Percentiles rank a stretch among this genome's conserved stretches.
phyloP scores from a whole-genome alignment of 768 basidiomycete species.

The Suillus spraguei region DNA sequence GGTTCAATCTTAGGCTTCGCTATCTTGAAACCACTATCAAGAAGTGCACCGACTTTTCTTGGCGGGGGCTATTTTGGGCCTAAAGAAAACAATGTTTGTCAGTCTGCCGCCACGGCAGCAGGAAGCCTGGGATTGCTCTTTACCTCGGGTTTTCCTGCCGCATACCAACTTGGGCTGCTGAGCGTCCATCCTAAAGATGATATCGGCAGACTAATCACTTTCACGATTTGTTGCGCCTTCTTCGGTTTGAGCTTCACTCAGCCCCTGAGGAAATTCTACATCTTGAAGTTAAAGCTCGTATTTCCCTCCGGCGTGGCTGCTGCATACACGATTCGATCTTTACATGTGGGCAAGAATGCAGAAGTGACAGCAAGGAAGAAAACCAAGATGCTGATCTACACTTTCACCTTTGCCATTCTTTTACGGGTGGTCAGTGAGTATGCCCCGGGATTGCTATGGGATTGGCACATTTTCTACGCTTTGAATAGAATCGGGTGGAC shows the following conservation, averaged over 20 bases:
- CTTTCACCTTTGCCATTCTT: slow-evolving; percentile 49
- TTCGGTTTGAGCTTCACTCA: slow-evolving; percentile 70
- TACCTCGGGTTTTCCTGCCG: slow-evolving; percentile 58
- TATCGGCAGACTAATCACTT: slow-evolving; percentile 54
- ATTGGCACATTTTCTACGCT: slow-evolving; percentile 68
- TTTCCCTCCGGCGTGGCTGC: slow-evolving; percentile 68
- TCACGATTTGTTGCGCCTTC: slow-evolving; percentile 54
- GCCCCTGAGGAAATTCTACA: slow-evolving; percentile 61
- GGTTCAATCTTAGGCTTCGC: slow-evolving; percentile 44
- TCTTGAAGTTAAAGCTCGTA: slow-evolving; percentile 60
- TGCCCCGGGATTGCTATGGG: slow-evolving; percentile 57
- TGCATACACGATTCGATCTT: slow-evolving; percentile 62
- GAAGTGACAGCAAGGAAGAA: slow-evolving; percentile 57
- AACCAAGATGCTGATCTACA: slow-evolving; percentile 46
- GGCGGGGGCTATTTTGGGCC: slow-evolving; percentile 59
- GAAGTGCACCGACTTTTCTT: slow-evolving; percentile 45
- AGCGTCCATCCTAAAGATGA: slow-evolving; percentile 51
- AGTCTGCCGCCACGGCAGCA: slow-evolving; percentile 37
- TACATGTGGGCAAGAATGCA: slow-evolving; percentile 52
- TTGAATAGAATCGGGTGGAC: slow-evolving; percentile 58
- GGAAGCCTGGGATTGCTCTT: slow-evolving; percentile 61
- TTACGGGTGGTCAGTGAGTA: slow-evolving; percentile 59
- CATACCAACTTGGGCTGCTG: slow-evolving; percentile 56
- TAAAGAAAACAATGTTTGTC: slow-evolving; percentile 49
- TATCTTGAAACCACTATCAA: slow-evolving; percentile 58